phyloP scores from a whole-genome alignment of 768 basidiomycete species.

The Exsudoporus frostii region DNA sequence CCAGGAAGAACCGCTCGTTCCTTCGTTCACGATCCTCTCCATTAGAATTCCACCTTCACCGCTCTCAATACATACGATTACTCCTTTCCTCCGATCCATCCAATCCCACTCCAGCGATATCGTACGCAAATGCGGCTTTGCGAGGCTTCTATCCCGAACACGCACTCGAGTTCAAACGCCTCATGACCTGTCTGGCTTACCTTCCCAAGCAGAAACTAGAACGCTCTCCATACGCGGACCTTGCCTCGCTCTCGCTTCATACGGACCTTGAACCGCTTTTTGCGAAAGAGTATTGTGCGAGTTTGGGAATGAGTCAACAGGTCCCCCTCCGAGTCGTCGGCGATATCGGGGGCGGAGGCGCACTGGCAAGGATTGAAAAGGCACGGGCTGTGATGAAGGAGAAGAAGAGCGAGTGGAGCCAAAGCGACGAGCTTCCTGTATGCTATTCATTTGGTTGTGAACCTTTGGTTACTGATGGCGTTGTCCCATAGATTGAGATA shows the following conservation, averaged over 20 bases:
- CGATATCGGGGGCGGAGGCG: constrained; percentile 90
- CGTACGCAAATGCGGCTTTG: constrained; percentile 70
- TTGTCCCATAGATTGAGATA: constrained; percentile 77
- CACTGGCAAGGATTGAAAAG: constrained; percentile 89
- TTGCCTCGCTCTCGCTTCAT: constrained; percentile 70
- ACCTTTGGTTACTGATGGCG: background rate
- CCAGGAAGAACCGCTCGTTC: constrained; percentile 59
- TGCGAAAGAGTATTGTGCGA: constrained; percentile 85
- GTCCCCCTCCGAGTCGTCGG: constrained; percentile 85
- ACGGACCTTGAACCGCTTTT: constrained; percentile 80
- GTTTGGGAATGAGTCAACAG: constrained; percentile 84
- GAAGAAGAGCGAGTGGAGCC: constrained; percentile 89
- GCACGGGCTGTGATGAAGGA: constrained; percentile 92
- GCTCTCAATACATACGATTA: constrained; percentile 83
- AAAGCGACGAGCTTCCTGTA: constrained; percentile 86
- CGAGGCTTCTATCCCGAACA: constrained; percentile 63
- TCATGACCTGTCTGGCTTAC: constrained; percentile 68
- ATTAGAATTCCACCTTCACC: constrained; percentile 87
- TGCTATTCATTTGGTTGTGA: background rate
- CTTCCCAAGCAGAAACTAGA: constrained; percentile 67
- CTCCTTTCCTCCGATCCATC: constrained; percentile 62
- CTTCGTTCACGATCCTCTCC: constrained; percentile 69
- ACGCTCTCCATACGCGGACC: constrained; percentile 69
- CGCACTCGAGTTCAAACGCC: constrained; percentile 58
- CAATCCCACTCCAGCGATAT: constrained; percentile 56